These are phyloP conservation scores for Macadamia tetraphylla DNA, from an alignment of 164 flowering plant genomes.

Conservation along the genomic window DNA sequence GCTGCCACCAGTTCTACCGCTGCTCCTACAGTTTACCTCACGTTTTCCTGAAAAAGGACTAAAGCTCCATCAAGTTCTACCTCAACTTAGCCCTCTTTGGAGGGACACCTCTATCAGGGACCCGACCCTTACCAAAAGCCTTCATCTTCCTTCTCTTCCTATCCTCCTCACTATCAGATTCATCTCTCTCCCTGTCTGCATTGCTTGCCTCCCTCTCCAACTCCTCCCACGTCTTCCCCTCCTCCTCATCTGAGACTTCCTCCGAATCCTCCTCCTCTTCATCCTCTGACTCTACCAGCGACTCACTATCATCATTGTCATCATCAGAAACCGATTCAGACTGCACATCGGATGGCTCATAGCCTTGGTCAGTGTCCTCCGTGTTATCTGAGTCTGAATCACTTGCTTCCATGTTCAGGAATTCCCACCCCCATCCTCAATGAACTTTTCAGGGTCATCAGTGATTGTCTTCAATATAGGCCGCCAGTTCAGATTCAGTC, in stretches of 20 bases:
- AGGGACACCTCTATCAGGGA: constrained; percentile 27
- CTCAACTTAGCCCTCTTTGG: constrained; percentile 49
- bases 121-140: constrained; percentile 63
- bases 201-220: constrained; percentile 85
- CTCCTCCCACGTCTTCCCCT: constrained; percentile 93
- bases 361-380: constrained; percentile 69
- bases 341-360: constrained; percentile 68
- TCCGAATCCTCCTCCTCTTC: constrained; percentile 64
- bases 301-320: constrained; percentile 57
- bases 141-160: constrained; percentile 65
- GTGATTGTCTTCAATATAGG: constrained; percentile 52
- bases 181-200: constrained; percentile 70
- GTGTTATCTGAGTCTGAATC: constrained; percentile 68
- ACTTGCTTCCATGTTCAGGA: constrained; percentile 58
- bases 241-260: constrained; percentile 59
- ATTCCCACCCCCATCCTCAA: constrained; percentile 67
- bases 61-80: constrained; percentile 9
- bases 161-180: constrained; percentile 83
- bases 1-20: not conserved
- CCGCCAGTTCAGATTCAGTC: constrained; percentile 54
- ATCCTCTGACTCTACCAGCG: constrained; percentile 81
- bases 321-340: constrained; percentile 65
- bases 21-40: not conserved
- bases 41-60: not conserved
- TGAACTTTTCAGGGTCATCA: constrained; percentile 53